phyloP scores from a whole-genome alignment of 129 eudicot species.

The Erigeron canadensis region DNA sequence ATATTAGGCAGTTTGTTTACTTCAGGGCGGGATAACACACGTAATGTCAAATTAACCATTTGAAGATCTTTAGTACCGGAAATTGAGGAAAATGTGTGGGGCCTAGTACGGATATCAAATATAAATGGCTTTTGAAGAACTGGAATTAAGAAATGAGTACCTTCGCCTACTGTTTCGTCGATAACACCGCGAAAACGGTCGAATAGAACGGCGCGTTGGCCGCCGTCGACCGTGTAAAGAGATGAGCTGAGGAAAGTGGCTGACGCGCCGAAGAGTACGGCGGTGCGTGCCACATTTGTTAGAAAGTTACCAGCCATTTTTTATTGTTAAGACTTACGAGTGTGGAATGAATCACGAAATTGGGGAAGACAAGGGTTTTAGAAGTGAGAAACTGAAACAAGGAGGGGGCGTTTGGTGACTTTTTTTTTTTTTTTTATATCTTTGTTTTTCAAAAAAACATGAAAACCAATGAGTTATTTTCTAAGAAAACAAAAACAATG shows the following conservation, averaged over 20 bases:
- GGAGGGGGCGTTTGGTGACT: too few relatives aligned
- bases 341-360: background rate
- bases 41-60: slow-evolving; percentile 90
- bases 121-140: slow-evolving; percentile 85
- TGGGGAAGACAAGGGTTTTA: slow-evolving; percentile 30
- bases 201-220: slow-evolving; percentile 90
- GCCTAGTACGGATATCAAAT: slow-evolving; percentile 88
- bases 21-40: slow-evolving; percentile 85
- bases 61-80: slow-evolving; percentile 96
- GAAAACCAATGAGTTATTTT: too few relatives aligned
- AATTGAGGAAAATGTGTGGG: slow-evolving; percentile 74
- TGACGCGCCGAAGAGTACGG: slow-evolving; percentile 66
- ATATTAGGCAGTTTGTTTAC: slow-evolving; percentile 57
- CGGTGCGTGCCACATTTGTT: slow-evolving; percentile 82
- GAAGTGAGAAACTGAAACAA: too few relatives aligned
- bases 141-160: slow-evolving; percentile 85
- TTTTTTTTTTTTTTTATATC: slow-evolving; percentile 24
- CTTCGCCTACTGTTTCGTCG: slow-evolving; percentile 72
- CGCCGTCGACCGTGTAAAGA: slow-evolving; percentile 96
- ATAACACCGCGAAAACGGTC: slow-evolving; percentile 90
- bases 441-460: too few relatives aligned
- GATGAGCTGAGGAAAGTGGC: slow-evolving; percentile 62
- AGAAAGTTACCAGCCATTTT: slow-evolving; percentile 56
- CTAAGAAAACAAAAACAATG: too few relatives aligned
- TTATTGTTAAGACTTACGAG: too few relatives aligned